Evolutionary conservation across 805 yeast genomes (phyloP).

Genomic region (Wickerhamiella parazyma): DNA sequence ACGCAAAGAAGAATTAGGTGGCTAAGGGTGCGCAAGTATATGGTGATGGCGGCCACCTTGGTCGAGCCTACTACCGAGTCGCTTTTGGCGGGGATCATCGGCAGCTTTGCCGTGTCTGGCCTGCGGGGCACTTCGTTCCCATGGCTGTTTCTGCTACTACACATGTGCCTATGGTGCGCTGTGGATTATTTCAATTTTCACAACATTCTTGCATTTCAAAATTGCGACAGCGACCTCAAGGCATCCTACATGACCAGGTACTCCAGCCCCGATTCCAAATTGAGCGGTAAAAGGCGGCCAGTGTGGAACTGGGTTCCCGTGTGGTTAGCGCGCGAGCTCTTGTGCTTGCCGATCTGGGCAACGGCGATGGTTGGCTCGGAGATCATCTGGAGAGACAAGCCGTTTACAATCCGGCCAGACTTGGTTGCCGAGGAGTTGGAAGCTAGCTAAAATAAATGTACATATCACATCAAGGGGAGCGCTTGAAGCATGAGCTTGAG

Average conservation of each 20-base stretch:
- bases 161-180: conserved; percentile 47
- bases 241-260: conserved; percentile 21
- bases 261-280: conserved; percentile 18
- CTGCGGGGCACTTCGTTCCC: conserved; percentile 24
- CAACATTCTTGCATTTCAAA: conserved; percentile 26
- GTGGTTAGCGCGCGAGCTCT: conserved; percentile 57
- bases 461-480: no score
- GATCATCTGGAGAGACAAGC: conserved; percentile 56
- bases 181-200: conserved; percentile 51
- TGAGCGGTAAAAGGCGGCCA: conserved; percentile 11
- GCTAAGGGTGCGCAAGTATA: conserved; percentile 74
- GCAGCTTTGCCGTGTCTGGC: conserved; percentile 37
- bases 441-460: neutral
- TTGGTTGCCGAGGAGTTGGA: conserved; percentile 53
- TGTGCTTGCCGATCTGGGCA: conserved; percentile 78
- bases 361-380: conserved; percentile 62
- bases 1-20: conserved; percentile 61
- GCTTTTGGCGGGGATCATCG: conserved; percentile 50
- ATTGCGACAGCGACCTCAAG: conserved; percentile 14
- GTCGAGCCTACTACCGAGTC: conserved; percentile 81
- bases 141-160: conserved; percentile 33
- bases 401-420: conserved; percentile 59
- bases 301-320: conserved; percentile 27
- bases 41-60: conserved; percentile 75
- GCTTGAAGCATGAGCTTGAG: neutral